These are phyloP conservation scores for Metahyphopichia silvanorum DNA, from an alignment of 805 yeast genomes.

Conservation along the genomic window DNA sequence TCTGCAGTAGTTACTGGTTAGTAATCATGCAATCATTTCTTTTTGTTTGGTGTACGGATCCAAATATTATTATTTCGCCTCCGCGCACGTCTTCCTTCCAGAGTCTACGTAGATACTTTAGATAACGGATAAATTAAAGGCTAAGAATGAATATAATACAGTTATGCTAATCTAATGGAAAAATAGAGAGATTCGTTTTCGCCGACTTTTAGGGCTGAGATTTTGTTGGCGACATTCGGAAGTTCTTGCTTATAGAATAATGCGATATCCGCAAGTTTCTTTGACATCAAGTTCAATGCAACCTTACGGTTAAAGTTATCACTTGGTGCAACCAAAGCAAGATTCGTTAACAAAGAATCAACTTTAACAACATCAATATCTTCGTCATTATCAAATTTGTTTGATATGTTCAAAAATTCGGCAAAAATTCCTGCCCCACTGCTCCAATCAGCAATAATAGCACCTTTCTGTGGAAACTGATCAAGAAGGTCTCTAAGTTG, in stretches of 20 bases:
- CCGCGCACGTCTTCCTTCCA: too few relatives aligned
- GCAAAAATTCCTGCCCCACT: constrained; percentile 58
- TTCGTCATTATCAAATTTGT: constrained; percentile 9
- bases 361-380: constrained; percentile 16
- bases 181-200: constrained; percentile 44
- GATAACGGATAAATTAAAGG: too few relatives aligned
- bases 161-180: constrained; percentile 4
- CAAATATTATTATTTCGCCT: too few relatives aligned
- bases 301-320: constrained; percentile 35
- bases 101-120: too few relatives aligned
- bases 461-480: constrained; percentile 41
- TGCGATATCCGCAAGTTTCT: constrained; percentile 42
- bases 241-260: constrained; percentile 16
- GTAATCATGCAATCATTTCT: too few relatives aligned
- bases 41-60: too few relatives aligned
- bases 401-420: constrained; percentile 39
- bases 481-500: constrained; percentile 38
- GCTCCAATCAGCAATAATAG: constrained; percentile 46
- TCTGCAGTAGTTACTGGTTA: too few relatives aligned
- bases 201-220: constrained; percentile 40
- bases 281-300: constrained; percentile 53
- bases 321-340: constrained; percentile 36
- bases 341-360: constrained; percentile 40
- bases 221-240: constrained; percentile 25
- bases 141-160: too few relatives aligned